Evolutionary conservation across 805 yeast species (phyloP).

Genomic region (Vanderwaltozyma yarrowii): DNA sequence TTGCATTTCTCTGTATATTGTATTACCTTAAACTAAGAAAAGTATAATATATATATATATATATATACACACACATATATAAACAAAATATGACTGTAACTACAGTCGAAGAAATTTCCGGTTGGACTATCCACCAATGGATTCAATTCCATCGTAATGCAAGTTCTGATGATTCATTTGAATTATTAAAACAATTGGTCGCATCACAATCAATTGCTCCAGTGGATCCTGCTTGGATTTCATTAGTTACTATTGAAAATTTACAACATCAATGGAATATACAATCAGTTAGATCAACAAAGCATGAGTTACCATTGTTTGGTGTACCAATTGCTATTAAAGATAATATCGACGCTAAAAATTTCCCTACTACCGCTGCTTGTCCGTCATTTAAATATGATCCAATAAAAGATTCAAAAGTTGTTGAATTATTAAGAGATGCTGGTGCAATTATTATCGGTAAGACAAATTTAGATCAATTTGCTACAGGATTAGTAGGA

Average conservation of each 20-base stretch:
- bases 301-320: slow-evolving; percentile 52
- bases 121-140: slow-evolving; percentile 85
- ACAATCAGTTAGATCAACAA: slow-evolving; percentile 52
- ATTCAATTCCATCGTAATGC: slow-evolving; percentile 50
- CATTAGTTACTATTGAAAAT: slow-evolving; percentile 54
- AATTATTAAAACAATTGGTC: slow-evolving; percentile 37
- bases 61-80: no score
- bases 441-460: slow-evolving; percentile 92
- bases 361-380: slow-evolving; percentile 85
- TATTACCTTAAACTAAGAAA: no score
- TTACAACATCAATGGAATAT: slow-evolving; percentile 69
- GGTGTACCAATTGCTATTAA: slow-evolving; percentile 95
- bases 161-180: slow-evolving; percentile 51
- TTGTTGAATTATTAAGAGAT: slow-evolving; percentile 61
- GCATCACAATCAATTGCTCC: slow-evolving; percentile 37
- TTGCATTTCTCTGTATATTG: no score
- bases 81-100: not conserved
- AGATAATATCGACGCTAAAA: slow-evolving; percentile 85
- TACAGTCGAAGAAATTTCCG: slow-evolving; percentile 27
- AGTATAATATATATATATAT: no score
- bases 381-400: slow-evolving; percentile 74
- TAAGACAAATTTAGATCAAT: slow-evolving; percentile 91
- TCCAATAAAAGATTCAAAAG: slow-evolving; percentile 65
- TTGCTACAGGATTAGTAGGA: slow-evolving; percentile 96
- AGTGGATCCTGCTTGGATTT: slow-evolving; percentile 87